These are phyloP conservation scores for Orbilia blumenaviensis DNA, from an alignment of 2,329 filamentous ascomycete species.

Conservation along the genomic window DNA sequence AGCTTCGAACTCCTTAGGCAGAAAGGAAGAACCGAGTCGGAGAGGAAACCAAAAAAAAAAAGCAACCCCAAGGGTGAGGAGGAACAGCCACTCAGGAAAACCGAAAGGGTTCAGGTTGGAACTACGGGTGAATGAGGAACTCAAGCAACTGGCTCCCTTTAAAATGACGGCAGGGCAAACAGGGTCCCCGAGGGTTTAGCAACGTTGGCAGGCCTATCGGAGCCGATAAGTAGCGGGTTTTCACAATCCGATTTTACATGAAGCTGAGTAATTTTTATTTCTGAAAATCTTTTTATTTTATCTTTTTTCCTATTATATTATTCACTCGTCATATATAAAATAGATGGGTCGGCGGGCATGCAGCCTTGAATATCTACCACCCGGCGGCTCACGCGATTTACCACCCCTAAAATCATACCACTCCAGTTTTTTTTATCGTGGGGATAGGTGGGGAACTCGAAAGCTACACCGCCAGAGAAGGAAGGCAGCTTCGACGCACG, in stretches of 20 bases:
- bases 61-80: conserved; percentile 45
- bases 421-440: conserved; percentile 27
- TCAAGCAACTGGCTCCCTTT: conserved; percentile 48
- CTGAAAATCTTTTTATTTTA: no score
- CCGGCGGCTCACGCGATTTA: conserved; percentile 34
- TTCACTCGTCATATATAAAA: conserved; percentile 18
- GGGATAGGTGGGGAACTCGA: conserved; percentile 51
- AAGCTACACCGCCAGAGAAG: conserved; percentile 44
- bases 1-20: conserved; percentile 54
- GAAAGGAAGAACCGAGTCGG: conserved; percentile 52
- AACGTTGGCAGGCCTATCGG: conserved; percentile 39
- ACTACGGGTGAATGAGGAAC: conserved; percentile 54
- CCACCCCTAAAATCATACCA: conserved; percentile 35
- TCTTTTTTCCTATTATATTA: not conserved
- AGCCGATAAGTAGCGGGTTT: conserved; percentile 46
- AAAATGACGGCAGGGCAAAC: conserved; percentile 47
- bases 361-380: not conserved
- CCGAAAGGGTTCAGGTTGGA: conserved; percentile 42
- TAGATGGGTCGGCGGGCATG: not conserved
- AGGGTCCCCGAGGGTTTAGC: conserved; percentile 49
- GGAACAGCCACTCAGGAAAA: conserved; percentile 30
- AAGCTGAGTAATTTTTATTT: no score
- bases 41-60: conserved; percentile 33
- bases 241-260: conserved; percentile 23
- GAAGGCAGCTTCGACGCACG: conserved; percentile 54